Percentiles rank a stretch among this genome's conserved stretches.
These are phyloP conservation scores for Candida tallmaniae DNA, from an alignment of 805 yeast species.

Conservation along the genomic window DNA sequence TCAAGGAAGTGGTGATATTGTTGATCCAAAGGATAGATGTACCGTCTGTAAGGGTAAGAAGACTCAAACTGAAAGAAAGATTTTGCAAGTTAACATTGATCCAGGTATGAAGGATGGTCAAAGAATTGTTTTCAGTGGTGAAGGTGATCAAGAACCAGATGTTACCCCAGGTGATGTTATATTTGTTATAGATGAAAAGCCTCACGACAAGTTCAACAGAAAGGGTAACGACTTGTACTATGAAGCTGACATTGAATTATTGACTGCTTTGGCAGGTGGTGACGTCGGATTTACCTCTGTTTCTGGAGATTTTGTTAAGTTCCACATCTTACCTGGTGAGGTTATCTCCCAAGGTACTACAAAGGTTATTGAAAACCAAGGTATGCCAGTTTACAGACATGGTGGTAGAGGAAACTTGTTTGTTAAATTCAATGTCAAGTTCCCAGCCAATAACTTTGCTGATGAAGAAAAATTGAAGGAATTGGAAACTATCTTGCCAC, in stretches of 20 bases:
- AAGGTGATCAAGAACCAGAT: conserved; percentile 96
- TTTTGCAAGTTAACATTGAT: conserved; percentile 88
- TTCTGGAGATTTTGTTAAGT: conserved; percentile 86
- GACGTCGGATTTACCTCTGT: conserved; percentile 82
- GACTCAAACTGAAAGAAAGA: conserved; percentile 81
- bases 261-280: conserved; percentile 97
- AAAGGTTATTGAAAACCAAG: conserved; percentile 85
- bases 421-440: conserved; percentile 79
- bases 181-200: conserved; percentile 86
- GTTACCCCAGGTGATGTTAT: conserved; percentile 95
- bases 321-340: conserved; percentile 84
- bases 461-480: conserved; percentile 67
- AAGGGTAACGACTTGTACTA: conserved; percentile 82
- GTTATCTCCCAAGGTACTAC: conserved; percentile 79
- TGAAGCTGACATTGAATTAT: conserved; percentile 82
- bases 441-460: conserved; percentile 76
- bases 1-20: conserved; percentile 86
- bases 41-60: conserved; percentile 84
- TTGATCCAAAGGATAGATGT: conserved; percentile 86
- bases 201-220: conserved; percentile 79
- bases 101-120: conserved; percentile 98
- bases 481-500: conserved; percentile 75
- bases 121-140: conserved; percentile 85
- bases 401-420: conserved; percentile 88
- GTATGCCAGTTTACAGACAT: conserved; percentile 93